These are phyloP conservation scores for Cymbidium sinense DNA, from an alignment of 106 monocot species.

Conservation along the genomic window DNA sequence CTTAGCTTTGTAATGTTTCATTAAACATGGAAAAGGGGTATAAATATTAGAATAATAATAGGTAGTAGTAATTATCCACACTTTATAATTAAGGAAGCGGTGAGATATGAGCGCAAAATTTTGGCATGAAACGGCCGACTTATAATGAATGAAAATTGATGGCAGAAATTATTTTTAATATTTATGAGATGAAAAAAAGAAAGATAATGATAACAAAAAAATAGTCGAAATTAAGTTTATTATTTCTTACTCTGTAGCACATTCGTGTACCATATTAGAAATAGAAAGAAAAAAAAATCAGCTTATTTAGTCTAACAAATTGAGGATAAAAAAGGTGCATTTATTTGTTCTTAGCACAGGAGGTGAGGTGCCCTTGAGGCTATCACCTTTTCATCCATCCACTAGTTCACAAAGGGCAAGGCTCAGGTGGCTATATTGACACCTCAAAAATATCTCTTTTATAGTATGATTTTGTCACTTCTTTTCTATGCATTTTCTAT, in stretches of 20 bases:
- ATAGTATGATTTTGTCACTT: not conserved
- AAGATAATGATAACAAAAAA: not conserved
- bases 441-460: slow-evolving; percentile 1
- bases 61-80: too few species aligned
- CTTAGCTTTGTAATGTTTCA: not conserved
- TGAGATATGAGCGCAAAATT: too few species aligned
- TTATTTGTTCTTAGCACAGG: not conserved
- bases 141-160: not conserved
- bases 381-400: not conserved
- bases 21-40: too few species aligned
- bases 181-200: not conserved
- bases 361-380: too few species aligned
- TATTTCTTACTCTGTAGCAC: not conserved
- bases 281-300: not conserved
- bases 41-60: too few species aligned
- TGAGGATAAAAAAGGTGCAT: not conserved
- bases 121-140: not conserved
- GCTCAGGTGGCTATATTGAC: not conserved
- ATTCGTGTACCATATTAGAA: not conserved
- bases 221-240: not conserved
- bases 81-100: too few species aligned
- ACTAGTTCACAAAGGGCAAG: not conserved
- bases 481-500: not conserved
- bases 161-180: not conserved
- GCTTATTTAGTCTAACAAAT: not conserved